phyloP scores from a whole-genome alignment of 2,329 filamentous ascomycete genomes.

The Clarireedia paspali region DNA sequence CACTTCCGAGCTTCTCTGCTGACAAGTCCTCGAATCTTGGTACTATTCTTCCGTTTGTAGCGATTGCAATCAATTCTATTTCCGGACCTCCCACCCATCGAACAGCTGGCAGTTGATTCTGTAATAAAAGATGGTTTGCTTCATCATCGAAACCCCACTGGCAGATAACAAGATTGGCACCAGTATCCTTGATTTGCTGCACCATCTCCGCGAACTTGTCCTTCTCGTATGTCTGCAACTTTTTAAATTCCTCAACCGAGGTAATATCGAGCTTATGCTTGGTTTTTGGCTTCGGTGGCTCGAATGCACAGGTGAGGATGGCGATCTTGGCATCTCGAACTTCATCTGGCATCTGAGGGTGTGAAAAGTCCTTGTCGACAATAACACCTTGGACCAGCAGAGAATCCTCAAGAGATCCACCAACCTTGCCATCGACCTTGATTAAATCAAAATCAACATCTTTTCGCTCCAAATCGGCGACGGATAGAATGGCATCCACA shows the following conservation, averaged over 20 bases:
- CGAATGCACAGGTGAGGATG: constrained; percentile 95
- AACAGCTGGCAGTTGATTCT: constrained; percentile 92
- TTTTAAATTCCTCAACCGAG: constrained; percentile 96
- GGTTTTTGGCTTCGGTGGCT: constrained; percentile 98
- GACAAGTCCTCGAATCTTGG: constrained; percentile 93
- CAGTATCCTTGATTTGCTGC: constrained; percentile 92
- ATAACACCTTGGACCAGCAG: constrained; percentile 96
- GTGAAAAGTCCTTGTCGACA: constrained; percentile 98
- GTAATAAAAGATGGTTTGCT: constrained; percentile 92
- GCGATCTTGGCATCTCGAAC: constrained; percentile 94
- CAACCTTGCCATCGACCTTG: constrained; percentile 98
- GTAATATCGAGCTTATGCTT: constrained; percentile 99
- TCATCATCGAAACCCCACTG: constrained; percentile 99
- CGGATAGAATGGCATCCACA: constrained; percentile 91
- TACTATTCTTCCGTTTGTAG: constrained; percentile 95
- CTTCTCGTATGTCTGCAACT: constrained; percentile 89
- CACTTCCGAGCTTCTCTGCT: constrained; percentile 81
- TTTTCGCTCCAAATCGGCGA: constrained; percentile 90
- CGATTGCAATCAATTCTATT: constrained; percentile 97
- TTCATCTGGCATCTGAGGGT: constrained; percentile 97
- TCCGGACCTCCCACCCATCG: constrained; percentile 97
- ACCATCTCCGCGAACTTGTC: constrained; percentile 99
- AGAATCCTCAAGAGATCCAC: constrained; percentile 86
- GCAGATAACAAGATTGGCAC: constrained; percentile 95
- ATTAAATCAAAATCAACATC: constrained; percentile 99